These are phyloP conservation scores for Neurospora cerealis DNA, from an alignment of 495 filamentous ascomycete genomes.

Conservation along the genomic window DNA sequence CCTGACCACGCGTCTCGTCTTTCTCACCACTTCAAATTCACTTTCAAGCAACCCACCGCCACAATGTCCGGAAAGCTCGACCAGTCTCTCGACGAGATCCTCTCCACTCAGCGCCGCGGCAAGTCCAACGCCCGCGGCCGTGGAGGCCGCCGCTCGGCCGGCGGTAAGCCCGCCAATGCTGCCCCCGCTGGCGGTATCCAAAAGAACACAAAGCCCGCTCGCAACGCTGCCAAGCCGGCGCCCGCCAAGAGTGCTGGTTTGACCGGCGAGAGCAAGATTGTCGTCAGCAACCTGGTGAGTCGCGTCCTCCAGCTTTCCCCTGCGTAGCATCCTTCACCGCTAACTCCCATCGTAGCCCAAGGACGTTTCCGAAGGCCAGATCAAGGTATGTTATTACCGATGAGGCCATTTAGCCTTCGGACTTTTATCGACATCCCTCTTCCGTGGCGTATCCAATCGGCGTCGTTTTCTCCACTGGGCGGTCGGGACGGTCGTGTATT, in stretches of 20 bases:
- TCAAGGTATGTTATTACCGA: conserved; percentile 99
- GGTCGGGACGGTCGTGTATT: conserved; percentile 12
- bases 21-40: conserved; percentile 12
- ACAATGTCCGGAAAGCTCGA: conserved; percentile 91
- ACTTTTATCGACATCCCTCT: conserved; percentile 42
- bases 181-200: conserved; percentile 79
- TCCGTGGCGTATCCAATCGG: conserved; percentile 33
- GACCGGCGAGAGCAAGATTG: conserved; percentile 79
- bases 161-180: conserved; percentile 38
- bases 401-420: conserved; percentile 40
- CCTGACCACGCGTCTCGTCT: neutral
- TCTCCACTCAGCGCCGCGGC: conserved; percentile 55
- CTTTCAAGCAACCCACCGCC: conserved; percentile 16
- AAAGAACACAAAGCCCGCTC: conserved; percentile 61
- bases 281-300: conserved; percentile 94
- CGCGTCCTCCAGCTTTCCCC: neutral
- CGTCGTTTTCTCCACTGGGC: conserved; percentile 30
- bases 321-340: conserved; percentile 11
- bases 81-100: conserved; percentile 90
- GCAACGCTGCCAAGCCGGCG: conserved; percentile 48
- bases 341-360: conserved; percentile 60
- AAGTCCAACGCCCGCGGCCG: conserved; percentile 36
- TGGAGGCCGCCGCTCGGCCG: conserved; percentile 42
- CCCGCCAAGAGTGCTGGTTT: conserved; percentile 49
- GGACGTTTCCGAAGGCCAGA: conserved; percentile 89